Evolutionary conservation across 305 asterid genomes (phyloP).

Genomic region (Rubia balearica): DNA sequence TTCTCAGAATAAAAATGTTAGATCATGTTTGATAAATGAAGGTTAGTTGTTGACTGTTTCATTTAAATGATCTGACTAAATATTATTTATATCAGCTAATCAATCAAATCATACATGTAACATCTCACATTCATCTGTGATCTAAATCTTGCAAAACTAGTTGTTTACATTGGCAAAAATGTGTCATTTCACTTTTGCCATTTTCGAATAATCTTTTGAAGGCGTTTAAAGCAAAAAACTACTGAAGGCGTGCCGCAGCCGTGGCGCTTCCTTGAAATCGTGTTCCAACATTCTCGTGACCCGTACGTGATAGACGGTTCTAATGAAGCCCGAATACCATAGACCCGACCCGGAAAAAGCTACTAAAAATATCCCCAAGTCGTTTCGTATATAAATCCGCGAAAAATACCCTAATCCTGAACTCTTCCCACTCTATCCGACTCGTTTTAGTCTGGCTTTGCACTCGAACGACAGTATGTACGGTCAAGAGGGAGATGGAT

Average conservation of each 20-base stretch:
- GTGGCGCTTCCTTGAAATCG: background rate
- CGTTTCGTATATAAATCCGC: slow-evolving; percentile 10
- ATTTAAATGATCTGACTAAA: too few relatives aligned
- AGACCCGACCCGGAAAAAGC: slow-evolving; percentile 7
- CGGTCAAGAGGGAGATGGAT: slow-evolving; percentile 84
- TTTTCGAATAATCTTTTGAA: too few relatives aligned
- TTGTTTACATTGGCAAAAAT: too few relatives aligned
- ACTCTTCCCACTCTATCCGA: background rate
- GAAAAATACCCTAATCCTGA: slow-evolving; percentile 13
- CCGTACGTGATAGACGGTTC: background rate
- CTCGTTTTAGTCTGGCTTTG: background rate
- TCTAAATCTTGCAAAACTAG: too few relatives aligned
- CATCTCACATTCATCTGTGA: too few relatives aligned
- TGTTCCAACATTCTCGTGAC: background rate
- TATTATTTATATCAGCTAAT: too few relatives aligned
- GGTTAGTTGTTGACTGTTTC: too few relatives aligned
- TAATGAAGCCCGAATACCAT: background rate
- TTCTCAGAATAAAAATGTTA: too few relatives aligned
- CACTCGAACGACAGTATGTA: slow-evolving; percentile 31
- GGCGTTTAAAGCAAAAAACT: too few relatives aligned
- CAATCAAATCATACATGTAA: too few relatives aligned
- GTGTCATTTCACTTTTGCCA: too few relatives aligned
- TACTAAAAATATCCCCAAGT: background rate
- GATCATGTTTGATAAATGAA: too few relatives aligned
- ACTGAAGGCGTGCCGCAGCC: background rate